Base-by-base conservation (phyloP, 306 rosid genomes). In the Canavalia gladiata region DNA sequence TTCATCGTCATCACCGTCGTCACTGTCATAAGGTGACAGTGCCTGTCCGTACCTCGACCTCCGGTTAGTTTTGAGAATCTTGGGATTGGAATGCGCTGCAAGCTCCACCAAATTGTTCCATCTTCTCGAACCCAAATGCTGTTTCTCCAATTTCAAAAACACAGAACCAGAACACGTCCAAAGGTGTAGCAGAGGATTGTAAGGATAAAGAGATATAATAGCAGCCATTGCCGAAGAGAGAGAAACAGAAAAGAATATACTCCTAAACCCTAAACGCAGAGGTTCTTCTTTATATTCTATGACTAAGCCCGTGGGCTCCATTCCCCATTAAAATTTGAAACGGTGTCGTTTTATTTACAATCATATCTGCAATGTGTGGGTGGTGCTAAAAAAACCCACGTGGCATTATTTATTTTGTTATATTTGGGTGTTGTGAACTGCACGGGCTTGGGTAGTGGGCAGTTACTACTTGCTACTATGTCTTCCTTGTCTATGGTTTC, bases 1-100 rank as follows among this genome's bases (percentile, higher is more conserved):
- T 0, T 81, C 90, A 4, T 77, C 75, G 1, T 87, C 88, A 2
- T 74, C 90, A 13, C 86, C 88, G 2, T 74, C 90, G 10, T 91
- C 97, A n/a, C 55, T 45, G 55, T 93, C 90, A 59, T 89, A 90
- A 0, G 90, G 88, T 0, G 89, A 89, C 49, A 90, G 69, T 30
- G 74, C 34, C 62, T 84, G 82, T n/a, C 96, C 93, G 51, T 80
- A 86, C 78, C 86, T 79, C 1, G 97, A 88, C 83, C 83, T 84
- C 51, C 91, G 58, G 83, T 93, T 93, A 75, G 90, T 86, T 87
- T 95, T 95, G 79, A 93, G 79, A 84, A 95, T 82, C 28, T 51
- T 89, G 0, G 93, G 89, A 84, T 83, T 95, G 79, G 99, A 91
- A 87, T 95, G 99, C 6, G 93, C 87, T 0, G 97, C 91, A 68